Evolutionary conservation across 768 basidiomycete species (phyloP).

Genomic region (Lactarius hengduanensis): DNA sequence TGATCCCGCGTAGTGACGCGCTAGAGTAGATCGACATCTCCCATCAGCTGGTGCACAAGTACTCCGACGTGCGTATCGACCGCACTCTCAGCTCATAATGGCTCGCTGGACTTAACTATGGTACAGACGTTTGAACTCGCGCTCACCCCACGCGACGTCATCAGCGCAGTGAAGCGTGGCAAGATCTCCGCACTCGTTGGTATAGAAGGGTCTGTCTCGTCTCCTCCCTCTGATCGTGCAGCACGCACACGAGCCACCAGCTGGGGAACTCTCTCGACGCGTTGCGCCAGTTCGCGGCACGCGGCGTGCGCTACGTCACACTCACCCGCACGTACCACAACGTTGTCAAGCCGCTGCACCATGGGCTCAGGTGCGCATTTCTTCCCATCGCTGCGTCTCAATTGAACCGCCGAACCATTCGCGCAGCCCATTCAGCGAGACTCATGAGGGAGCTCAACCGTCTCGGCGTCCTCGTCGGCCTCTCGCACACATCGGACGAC

Average conservation of each 20-base stretch:
- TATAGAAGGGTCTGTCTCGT: not conserved
- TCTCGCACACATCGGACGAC: constrained; percentile 88
- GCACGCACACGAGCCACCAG: constrained; percentile 63
- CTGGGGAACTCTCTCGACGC: constrained; percentile 87
- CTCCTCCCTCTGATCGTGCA: constrained; percentile 58
- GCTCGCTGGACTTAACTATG: not conserved
- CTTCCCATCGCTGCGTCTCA: not conserved
- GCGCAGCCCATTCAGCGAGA: constrained; percentile 60
- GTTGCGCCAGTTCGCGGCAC: constrained; percentile 73
- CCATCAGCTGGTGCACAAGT: constrained; percentile 71
- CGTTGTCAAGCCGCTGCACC: constrained; percentile 60
- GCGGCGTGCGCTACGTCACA: constrained; percentile 94
- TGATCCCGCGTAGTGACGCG: constrained; percentile 57
- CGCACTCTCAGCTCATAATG: not conserved
- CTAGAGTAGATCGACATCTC: constrained; percentile 94
- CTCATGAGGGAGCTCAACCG: constrained; percentile 93
- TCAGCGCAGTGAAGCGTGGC: constrained; percentile 55
- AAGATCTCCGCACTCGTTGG: constrained; percentile 67
- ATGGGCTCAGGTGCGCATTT: constrained; percentile 57
- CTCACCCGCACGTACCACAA: constrained; percentile 92
- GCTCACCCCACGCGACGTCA: constrained; percentile 52
- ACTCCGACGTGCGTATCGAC: constrained; percentile 57
- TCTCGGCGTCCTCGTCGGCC: constrained; percentile 86
- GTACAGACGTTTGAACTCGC: constrained; percentile 65
- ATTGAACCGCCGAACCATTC: not conserved